phyloP scores from a whole-genome alignment of 306 rosid species.

The Gleditsia sinensis region DNA sequence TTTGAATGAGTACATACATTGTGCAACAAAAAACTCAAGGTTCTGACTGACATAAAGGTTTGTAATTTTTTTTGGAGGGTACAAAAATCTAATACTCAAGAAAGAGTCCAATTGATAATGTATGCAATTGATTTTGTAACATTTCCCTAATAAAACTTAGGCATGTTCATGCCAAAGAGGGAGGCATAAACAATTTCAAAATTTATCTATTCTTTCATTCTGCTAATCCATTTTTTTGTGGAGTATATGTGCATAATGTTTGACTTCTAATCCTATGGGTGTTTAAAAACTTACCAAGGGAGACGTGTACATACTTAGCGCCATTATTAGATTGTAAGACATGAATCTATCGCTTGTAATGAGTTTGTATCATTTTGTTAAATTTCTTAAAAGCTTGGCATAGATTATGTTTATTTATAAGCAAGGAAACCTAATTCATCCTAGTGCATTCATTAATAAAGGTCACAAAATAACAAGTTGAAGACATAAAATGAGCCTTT shows the following conservation, averaged over 20 bases:
- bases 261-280: not conserved
- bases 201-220: slow-evolving; percentile 11
- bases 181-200: slow-evolving; percentile 18
- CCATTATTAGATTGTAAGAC: slow-evolving; percentile 15
- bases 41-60: not conserved
- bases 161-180: slow-evolving; percentile 26
- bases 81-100: not conserved
- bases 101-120: slow-evolving; percentile 2
- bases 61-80: not conserved
- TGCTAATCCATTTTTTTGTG: slow-evolving; percentile 8
- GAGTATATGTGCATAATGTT: not conserved
- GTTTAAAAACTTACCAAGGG: not conserved
- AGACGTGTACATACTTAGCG: not conserved
- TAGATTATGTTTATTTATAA: not conserved
- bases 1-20: not conserved
- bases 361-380: not conserved
- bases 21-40: not conserved
- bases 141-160: not conserved
- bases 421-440: slow-evolving; percentile 11
- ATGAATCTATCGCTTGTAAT: not conserved
- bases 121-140: not conserved
- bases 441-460: not conserved
- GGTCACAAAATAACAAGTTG: not conserved
- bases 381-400: not conserved
- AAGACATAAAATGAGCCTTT: not conserved